Evolutionary conservation across 179 eudicot genomes (phyloP).

Genomic region (Gypsophila paniculata): DNA sequence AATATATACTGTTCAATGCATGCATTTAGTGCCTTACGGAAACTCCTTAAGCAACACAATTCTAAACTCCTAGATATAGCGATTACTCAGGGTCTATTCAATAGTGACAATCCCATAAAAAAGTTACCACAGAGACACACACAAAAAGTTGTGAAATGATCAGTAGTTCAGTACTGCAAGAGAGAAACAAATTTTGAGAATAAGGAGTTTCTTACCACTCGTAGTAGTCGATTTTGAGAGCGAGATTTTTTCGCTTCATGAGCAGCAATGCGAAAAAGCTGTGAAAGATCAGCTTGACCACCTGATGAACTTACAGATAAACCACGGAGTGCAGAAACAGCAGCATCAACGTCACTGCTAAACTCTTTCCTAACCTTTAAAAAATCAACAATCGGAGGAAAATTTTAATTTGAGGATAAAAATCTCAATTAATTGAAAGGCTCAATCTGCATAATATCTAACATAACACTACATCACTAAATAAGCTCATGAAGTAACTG

Average conservation of each 20-base stretch:
- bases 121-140: too few relatives aligned
- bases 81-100: too few relatives aligned
- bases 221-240: conserved; percentile 60
- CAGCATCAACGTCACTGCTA: conserved; percentile 60
- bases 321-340: conserved; percentile 51
- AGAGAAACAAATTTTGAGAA: neutral
- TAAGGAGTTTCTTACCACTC: conserved; percentile 56
- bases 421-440: neutral
- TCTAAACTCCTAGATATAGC: neutral
- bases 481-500: neutral
- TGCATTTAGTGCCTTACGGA: neutral
- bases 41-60: neutral
- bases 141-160: neutral
- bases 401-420: neutral
- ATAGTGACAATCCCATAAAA: too few relatives aligned
- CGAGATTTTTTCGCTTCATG: conserved; percentile 90
- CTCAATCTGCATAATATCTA: too few relatives aligned
- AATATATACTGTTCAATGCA: neutral
- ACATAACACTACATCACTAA: neutral
- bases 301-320: conserved; percentile 48
- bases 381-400: conserved; percentile 6
- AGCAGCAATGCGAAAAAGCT: conserved; percentile 63
- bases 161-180: neutral
- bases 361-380: conserved; percentile 79
- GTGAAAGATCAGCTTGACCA: conserved; percentile 73